Conservation (phyloP, 164 flowering plant species). For the Paratinospora sagittata region DNA sequence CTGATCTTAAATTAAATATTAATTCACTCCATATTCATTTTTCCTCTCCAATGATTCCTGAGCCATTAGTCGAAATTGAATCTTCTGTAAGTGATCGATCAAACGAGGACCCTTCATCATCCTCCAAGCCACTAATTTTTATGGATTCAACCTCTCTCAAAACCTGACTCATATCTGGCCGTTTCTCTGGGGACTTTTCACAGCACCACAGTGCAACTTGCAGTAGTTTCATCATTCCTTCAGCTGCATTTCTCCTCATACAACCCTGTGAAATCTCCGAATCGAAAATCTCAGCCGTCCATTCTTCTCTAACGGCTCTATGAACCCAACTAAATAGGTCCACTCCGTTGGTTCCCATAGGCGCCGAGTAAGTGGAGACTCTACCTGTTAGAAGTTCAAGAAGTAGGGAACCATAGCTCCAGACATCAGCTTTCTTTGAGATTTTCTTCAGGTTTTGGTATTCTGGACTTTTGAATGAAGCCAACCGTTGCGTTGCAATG, state of each 20-base stretch:
- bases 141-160: constrained; percentile 41
- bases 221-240: constrained; percentile 48
- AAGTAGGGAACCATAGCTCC: constrained; percentile 53
- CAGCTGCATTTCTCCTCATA: constrained; percentile 24
- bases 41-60: not conserved
- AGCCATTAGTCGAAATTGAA: constrained; percentile 22
- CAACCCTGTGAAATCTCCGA: constrained; percentile 25
- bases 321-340: constrained; percentile 61
- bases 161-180: constrained; percentile 58
- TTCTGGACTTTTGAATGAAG: constrained; percentile 53
- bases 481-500: constrained; percentile 38
- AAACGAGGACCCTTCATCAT: constrained; percentile 28
- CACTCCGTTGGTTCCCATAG: constrained; percentile 39
- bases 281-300: constrained; percentile 77
- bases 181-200: constrained; percentile 40
- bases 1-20: not conserved
- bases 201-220: constrained; percentile 51
- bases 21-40: not conserved
- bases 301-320: constrained; percentile 72
- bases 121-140: constrained; percentile 21
- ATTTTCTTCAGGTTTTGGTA: constrained; percentile 23
- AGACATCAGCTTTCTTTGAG: constrained; percentile 49
- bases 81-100: constrained; percentile 39
- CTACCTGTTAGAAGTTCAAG: constrained; percentile 60
- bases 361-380: constrained; percentile 30